These are phyloP conservation scores for Fusarium equiseti DNA, from an alignment of 2,329 filamentous ascomycete genomes.

Conservation along the genomic window DNA sequence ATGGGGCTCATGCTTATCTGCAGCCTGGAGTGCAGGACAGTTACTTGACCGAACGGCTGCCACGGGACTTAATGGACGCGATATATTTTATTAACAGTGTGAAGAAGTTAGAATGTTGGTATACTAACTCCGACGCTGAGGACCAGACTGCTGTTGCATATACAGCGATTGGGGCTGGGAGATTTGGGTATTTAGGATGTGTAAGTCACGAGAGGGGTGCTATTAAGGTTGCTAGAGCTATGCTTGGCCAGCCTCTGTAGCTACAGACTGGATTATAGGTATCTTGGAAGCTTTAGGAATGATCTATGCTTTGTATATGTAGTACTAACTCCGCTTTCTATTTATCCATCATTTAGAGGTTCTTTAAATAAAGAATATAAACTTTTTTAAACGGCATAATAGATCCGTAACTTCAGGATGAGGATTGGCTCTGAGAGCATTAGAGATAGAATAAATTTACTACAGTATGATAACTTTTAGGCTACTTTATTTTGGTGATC, in stretches of 20 bases:
- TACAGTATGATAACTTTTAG: too few relatives aligned
- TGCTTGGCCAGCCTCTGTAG: not conserved
- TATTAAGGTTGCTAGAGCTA: fast-evolving
- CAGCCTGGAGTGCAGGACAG: too few relatives aligned
- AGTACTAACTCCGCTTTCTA: too few relatives aligned
- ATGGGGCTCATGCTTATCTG: not conserved
- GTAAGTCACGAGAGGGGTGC: fast-evolving
- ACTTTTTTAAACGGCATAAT: too few relatives aligned
- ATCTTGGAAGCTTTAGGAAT: fast-evolving
- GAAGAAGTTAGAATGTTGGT: not conserved
- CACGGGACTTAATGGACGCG: fast-evolving
- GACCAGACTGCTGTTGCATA: not conserved
- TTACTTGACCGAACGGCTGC: fast-evolving
- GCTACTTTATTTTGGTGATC: too few relatives aligned
- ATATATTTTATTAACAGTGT: not conserved
- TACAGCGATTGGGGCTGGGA: not conserved
- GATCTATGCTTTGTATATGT: too few relatives aligned
- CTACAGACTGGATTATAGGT: fast-evolving
- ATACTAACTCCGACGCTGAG: not conserved
- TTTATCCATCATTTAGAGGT: fast-evolving
- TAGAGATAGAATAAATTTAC: too few relatives aligned
- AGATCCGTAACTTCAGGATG: too few relatives aligned
- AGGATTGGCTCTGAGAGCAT: too few relatives aligned
- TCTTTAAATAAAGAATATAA: too few relatives aligned
- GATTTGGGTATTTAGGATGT: not conserved